Conservation (phyloP, 2,329 filamentous ascomycete genomes). For the Stagonosporopsis rhizophila region DNA sequence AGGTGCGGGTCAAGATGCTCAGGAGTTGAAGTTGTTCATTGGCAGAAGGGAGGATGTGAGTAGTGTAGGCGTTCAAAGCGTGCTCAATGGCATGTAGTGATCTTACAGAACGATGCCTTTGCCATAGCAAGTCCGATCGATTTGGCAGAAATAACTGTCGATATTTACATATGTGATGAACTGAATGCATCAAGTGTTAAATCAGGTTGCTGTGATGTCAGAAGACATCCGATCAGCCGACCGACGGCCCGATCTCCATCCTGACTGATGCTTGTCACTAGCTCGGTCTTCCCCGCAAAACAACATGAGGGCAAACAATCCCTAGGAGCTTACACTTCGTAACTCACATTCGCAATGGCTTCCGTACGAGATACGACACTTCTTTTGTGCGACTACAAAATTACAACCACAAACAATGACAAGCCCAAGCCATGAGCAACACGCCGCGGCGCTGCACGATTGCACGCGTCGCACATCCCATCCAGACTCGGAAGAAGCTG, state of each 20-base stretch:
- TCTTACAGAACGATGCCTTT: neutral
- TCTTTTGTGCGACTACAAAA: neutral
- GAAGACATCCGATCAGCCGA: conserved; percentile 4
- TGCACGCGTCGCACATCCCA: conserved; percentile 18
- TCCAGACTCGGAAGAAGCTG: conserved; percentile 29
- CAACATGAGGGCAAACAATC: neutral
- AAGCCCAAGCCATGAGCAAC: conserved; percentile 14
- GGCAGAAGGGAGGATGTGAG: conserved; percentile 83
- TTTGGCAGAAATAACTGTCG: neutral
- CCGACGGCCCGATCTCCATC: conserved; percentile 13
- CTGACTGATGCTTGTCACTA: conserved; percentile 1
- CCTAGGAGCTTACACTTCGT: neutral
- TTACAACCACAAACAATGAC: conserved; percentile 1
- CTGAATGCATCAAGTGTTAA: neutral
- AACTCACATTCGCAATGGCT: neutral
- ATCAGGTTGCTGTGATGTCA: conserved; percentile 1
- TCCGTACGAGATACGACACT: neutral
- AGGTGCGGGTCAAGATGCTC: conserved; percentile 54
- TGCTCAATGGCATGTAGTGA: conserved; percentile 63
- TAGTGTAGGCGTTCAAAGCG: conserved; percentile 81
- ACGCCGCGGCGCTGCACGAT: conserved; percentile 22
- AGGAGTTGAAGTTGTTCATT: conserved; percentile 81
- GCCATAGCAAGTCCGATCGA: neutral
- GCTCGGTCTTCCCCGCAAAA: neutral
- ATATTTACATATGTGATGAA: neutral